Base-by-base conservation (phyloP, 1,284 basidiomycete species). In the Pseudozyma pruni region DNA sequence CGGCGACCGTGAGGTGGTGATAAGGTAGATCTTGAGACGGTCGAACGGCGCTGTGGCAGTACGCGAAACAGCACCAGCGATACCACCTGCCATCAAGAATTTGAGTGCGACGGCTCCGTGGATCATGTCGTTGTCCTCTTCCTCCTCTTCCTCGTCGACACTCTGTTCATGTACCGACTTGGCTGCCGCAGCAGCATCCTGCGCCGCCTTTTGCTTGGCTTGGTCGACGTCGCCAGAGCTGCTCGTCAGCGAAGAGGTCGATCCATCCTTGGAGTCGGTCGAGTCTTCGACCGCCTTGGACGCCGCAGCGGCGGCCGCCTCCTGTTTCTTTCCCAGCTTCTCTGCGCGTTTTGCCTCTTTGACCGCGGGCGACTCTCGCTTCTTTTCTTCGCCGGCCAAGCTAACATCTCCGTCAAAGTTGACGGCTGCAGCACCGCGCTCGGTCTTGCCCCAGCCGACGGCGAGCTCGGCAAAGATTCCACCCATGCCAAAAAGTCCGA, bases 41-140 rank as follows among this genome's bases (percentile, higher is more conserved):
- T 99, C 96, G 74, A 98, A 98, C 0, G 96, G 96, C 6, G 96
- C 96, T 0, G 96, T 99, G 59, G 93, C 94, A 33, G 94, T 92
- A 69, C 96, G 87, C 17, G 94, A 98, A 19, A 98, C 94, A 90
- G 91, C 92, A 52, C 95, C 95, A 14, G 95, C 96, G 16, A 96
- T 86, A 16, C 95, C 95, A 35, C 96, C 95, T 1, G 95, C 96
- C 13, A 94, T 84, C 40, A 98, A 87, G 83, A 96, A 98, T 79
- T 91, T 91, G 82, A 93, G 84, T 2, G 94, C 90, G 1, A 90
- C 89, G 63, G 88, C 86, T 20, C 89, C 87, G 70, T 88, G 88
- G 47, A 94, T 83, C 85, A 88, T 87, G 74, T 83, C 69, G 29
- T 74, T 72, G 48, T 85, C 85, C 45, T 88, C 88, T 29, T 86